Evolutionary conservation across 768 basidiomycete genomes (phyloP).

Genomic region (Amanita polypyramis): DNA sequence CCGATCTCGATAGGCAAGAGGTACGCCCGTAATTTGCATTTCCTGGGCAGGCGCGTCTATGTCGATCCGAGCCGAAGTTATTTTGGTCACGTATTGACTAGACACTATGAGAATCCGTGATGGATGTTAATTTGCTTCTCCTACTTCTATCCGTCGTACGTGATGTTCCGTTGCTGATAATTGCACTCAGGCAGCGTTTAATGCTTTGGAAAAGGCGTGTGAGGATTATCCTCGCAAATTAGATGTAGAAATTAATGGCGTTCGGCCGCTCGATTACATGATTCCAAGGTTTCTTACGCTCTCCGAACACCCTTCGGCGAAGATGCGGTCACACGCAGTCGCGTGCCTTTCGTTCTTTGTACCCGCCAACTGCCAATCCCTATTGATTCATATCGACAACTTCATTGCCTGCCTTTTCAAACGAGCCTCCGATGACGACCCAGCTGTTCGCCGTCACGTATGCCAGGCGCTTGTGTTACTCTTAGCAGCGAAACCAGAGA

Average conservation of each 20-base stretch:
- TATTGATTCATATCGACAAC: conserved; percentile 83
- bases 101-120: conserved; percentile 2
- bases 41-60: conserved; percentile 3
- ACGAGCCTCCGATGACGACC: conserved; percentile 87
- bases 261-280: conserved; percentile 92
- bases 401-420: conserved; percentile 94
- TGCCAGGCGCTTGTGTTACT: conserved; percentile 93
- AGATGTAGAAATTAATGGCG: conserved; percentile 87
- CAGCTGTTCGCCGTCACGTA: conserved; percentile 90
- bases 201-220: conserved; percentile 89
- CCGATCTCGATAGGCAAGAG: conserved; percentile 74
- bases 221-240: conserved; percentile 95
- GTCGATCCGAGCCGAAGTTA: conserved; percentile 2
- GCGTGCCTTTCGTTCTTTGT: conserved; percentile 94
- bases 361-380: conserved; percentile 75
- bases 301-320: conserved; percentile 74
- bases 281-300: conserved; percentile 90
- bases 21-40: conserved; percentile 34
- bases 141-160: neutral
- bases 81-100: conserved; percentile 2
- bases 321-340: conserved; percentile 90
- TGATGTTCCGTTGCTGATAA: conserved; percentile 3
- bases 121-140: conserved; percentile 1
- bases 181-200: conserved; percentile 67
- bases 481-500: conserved; percentile 87